phyloP scores from a whole-genome alignment of 2,329 filamentous ascomycete genomes.

The Neopestalotiopsis clavispora region DNA sequence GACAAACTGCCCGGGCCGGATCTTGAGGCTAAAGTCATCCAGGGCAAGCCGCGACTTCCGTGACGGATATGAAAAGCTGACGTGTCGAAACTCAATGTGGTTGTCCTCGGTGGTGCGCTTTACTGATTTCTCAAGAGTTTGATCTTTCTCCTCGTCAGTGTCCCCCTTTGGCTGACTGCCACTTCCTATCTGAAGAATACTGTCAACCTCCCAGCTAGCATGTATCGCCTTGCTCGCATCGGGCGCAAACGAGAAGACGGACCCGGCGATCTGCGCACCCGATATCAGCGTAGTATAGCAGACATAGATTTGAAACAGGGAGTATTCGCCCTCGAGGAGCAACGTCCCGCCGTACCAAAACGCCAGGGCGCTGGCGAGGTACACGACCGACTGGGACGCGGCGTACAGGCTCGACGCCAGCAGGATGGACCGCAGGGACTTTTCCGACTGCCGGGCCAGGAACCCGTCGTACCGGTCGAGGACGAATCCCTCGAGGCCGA shows the following conservation, averaged over 20 bases:
- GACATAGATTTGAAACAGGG: conserved; percentile 69
- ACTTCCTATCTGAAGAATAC: conserved; percentile 24
- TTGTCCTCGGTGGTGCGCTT: conserved; percentile 25
- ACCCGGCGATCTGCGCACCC: conserved; percentile 66
- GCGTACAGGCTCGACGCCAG: conserved; percentile 82
- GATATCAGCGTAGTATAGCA: conserved; percentile 68
- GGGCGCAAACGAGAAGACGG: conserved; percentile 67
- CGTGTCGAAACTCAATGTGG: conserved; percentile 53
- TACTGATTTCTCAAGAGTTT: background rate
- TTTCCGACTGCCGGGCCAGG: conserved; percentile 11
- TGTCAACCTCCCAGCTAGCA: conserved; percentile 42
- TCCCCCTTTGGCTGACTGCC: conserved; percentile 19
- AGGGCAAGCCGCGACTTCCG: conserved; percentile 47
- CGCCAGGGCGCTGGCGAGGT: conserved; percentile 81
- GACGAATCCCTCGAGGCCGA: conserved; percentile 58
- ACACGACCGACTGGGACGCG: conserved; percentile 80
- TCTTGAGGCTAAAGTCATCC: conserved; percentile 60
- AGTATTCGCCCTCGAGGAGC: conserved; percentile 73
- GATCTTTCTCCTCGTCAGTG: conserved; percentile 37
- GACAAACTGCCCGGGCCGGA: conserved; percentile 68
- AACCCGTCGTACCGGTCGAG: background rate
- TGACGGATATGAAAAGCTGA: conserved; percentile 62
- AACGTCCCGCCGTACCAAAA: conserved; percentile 92
- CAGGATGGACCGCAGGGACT: conserved; percentile 61
- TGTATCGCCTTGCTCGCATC: conserved; percentile 60